phyloP scores from a whole-genome alignment of 2,329 filamentous ascomycete species.

The Xylariomycetidae sp. region DNA sequence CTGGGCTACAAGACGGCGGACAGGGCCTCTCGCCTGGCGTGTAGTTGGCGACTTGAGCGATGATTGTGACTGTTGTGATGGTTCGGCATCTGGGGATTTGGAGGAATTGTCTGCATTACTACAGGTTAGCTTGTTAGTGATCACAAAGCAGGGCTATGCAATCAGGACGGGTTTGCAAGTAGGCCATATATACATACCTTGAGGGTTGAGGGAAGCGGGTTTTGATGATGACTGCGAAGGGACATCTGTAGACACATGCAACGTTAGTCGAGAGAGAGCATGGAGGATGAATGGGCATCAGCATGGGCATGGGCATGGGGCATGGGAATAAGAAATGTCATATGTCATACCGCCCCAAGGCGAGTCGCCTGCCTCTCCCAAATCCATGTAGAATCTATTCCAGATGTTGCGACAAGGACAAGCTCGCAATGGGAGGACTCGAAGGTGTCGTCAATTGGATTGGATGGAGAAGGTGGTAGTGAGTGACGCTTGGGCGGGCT shows the following conservation, averaged over 20 bases:
- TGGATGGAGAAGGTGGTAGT: constrained; percentile 4
- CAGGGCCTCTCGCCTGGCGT: constrained; percentile 24
- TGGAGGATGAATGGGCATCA: constrained; percentile 6
- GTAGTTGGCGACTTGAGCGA: constrained; percentile 22
- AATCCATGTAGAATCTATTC: constrained; percentile 38
- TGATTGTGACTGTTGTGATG: constrained; percentile 26
- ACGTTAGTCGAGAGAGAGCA: constrained; percentile 10
- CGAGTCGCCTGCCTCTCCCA: constrained; percentile 39
- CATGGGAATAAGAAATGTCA: background rate
- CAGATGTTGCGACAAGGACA: constrained; percentile 5
- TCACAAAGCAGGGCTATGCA: no score
- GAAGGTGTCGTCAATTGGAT: constrained; percentile 8
- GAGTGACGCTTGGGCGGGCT: constrained; percentile 2
- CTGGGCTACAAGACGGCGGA: constrained; percentile 65
- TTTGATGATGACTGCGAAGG: constrained; percentile 32
- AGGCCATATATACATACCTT: no score
- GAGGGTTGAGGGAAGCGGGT: constrained; percentile 20
- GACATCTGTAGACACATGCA: constrained; percentile 33
- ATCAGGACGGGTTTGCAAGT: no score
- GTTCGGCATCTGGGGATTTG: constrained; percentile 21
- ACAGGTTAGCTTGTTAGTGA: no score
- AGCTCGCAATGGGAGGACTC: no score
- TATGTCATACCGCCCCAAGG: constrained; percentile 38
- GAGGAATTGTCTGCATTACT: constrained; percentile 15
- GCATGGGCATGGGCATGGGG: constrained; percentile 1